Evolutionary conservation across 371 early-diverging fungal genomes (phyloP), one percentile per base, ranked within the genome.

Genomic region (Catenaria anguillulae): DNA sequence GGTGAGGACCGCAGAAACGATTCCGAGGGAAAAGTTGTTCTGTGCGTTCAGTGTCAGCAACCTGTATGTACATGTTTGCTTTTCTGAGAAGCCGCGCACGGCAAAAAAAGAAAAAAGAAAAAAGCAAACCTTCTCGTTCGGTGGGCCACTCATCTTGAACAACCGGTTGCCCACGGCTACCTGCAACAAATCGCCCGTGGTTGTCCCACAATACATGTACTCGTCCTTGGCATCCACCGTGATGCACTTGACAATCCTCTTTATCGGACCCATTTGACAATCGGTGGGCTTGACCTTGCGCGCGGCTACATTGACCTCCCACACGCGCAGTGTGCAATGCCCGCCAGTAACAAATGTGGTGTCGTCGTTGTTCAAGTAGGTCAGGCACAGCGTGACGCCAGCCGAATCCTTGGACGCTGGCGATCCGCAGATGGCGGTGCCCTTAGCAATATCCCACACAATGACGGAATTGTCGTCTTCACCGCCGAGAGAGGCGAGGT

Each of bases 171-270:
- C 37, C 59, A 77, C 54, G 50, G 71, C 71, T 24, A 77, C 70
- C 63, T 75, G 72, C 62, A 77, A 55, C 62, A 79, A 52, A 62
- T 79, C 79, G 13, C 79, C 79, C 4, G 79, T 79, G 6, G 79
- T 75, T 4, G 77, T 79, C n/a, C 79, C 79, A 60, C 77, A 77
- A 62, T 77, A 79, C 73, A 77, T 75, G 56, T 68, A 68, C 66
- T 79, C 79, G 56, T 79, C 79, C 33, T 70, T 61, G 23, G 56
- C 42, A 55, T 74, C 77, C 26, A 79, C 64, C 4, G 70, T 66
- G 54, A 76, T 68, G 62, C 75, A 77, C 66, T 75, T 74, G 48
- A 77, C 75, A n/a, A 77, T 70, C 19, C 79, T 60, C 67, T 79
- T 79, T 63, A 79, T 77, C 64, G 76, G 76, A 0, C 79, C 79